Base-by-base conservation (phyloP, 208 protist species). In the Leptomonas pyrrhocoris region DNA sequence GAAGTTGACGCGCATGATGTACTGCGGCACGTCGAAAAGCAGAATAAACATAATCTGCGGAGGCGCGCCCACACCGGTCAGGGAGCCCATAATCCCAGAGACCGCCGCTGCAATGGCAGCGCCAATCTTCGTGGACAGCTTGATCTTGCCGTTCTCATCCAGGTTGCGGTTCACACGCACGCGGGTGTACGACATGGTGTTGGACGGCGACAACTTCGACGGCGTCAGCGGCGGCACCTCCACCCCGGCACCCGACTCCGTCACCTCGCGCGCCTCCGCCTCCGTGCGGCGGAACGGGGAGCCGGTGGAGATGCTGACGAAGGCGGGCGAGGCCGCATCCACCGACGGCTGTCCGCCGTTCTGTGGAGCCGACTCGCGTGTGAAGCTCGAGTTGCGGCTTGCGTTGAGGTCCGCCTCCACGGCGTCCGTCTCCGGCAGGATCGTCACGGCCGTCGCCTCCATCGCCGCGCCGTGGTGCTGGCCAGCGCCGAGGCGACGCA, bases 31-130 rank as follows among this genome's bases (percentile, higher is more conserved):
- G 66, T 90, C 79, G 48, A 73, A 85, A 30, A 90, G 71, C 27
- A 84, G 69, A 60, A 87, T 79, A 27, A 90, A 86, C 51, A 90
- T 83, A 61, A 90, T 83, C 74, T 86, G 74, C 67, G 84, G 84
- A 27, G 81, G 78, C 1, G 77, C 79, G 70, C 81, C 83, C 36
- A 86, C 77, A 49, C 84, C 84, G 23, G 79, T 84, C 45, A 89
- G 62, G 27, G 84, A 85, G 21, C 74, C 78, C 77, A 86, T 84
- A 16, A 86, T 53, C 23, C 84, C 84, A 1, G 84, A 73, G 36
- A 84, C 36, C 11, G 78, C 80, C 4, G 84, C 80, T 0, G 80
- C 77, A 36, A 86, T 73, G 31, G 80, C 61, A 12, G 78, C 84
- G 19, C 74, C 78, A 18, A 86, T 81, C 57, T 84, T 85, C 21